Base-by-base conservation (phyloP, 2,329 filamentous ascomycete species). In the Cordyceps cicadae region DNA sequence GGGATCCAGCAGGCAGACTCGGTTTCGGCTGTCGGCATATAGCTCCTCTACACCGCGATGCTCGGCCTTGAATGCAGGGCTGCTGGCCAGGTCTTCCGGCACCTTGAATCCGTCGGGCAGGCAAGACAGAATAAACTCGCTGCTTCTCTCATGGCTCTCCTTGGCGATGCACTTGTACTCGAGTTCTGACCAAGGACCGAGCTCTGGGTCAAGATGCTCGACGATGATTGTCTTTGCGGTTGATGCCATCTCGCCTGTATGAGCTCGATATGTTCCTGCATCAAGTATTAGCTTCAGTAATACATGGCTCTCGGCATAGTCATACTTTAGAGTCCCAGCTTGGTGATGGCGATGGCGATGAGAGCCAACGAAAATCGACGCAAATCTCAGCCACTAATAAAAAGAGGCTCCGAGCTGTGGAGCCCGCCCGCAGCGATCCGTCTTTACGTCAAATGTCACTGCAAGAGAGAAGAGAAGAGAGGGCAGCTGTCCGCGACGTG, bases 201-300 rank as follows among this genome's bases (percentile, higher is more conserved):
- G 82, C 75, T 99, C 94, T 46, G 90, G 87, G 77, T 99, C 94
- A 65, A 99, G 86, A 75, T 99, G 93, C 79, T 97, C 93, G 68
- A 97, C 92, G 69, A 97, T 89, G 76, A 94, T 97, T 49, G 86
- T 92, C 75, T 92, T 89, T 65, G 73, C 72, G 19, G 64, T 66
- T 48, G 71, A 63, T 21, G 74, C 68, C 76, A 80, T 80, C 19
- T 62, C 17, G 21, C 59, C 26, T 48, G 26, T 21, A 19, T 41
- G 9, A 46, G 12, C 14, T 48, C 3, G 9, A 26, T 14, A 12
- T 26, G 62, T 37, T 34, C 21, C 41, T 54, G 48, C 54, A 17
- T 2, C 12, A 45, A 1, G 6, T 34, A 14, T 59, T 21, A 59
- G 37, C 46, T 34, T 39, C 34, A 32, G 12, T 9, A 17, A n/a